Base-by-base conservation (phyloP, 176 grass and related monocot genomes). In the Elaeis guineensis region DNA sequence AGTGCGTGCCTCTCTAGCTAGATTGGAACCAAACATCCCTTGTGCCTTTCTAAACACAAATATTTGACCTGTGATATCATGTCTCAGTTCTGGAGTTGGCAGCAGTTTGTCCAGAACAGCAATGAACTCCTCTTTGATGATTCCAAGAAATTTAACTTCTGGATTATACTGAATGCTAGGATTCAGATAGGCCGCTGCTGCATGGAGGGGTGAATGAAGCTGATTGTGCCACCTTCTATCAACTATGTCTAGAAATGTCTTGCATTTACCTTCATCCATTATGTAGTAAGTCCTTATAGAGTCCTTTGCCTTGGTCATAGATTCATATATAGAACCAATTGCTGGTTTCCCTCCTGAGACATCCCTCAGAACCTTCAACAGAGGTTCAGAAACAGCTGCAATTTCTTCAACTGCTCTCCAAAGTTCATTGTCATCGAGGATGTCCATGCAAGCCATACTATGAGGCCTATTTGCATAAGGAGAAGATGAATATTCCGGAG, bases 251-350 rank as follows among this genome's bases (percentile, higher is more conserved):
- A 98, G 65, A 59, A 91, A 92, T 29, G 81, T 85, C 68, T 98
- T 98, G 29, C 87, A 89, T 83, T 98, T 92, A 16, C 75, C 68
- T 80, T 98, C 93, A 48, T 98, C 93, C 93, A 97, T 98, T 83
- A 92, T 92, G 73, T 91, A 92, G 73, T 98, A 98, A 17, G 84
- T 98, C 74, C 93, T 80, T 53, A 96, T 90, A 54, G 86, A 96
- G 11, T 90, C 91, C 24, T 85, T 97, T 26, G 86, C 84, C 61
- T 85, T 97, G 12, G 87, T 97, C 84, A 97, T 92, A 49, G 93
- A 97, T 75, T 97, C 93, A 0, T 97, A 97, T 78, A 97, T 91
- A 49, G 72, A 91, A 35, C 93, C 84, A 39, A 89, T 91, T 51
- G 87, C 84, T 44, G 78, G 73, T 74, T 85, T 97, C 48, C 87